phyloP scores from a whole-genome alignment of 441 rosid genomes.

The Lepidium campestre region DNA sequence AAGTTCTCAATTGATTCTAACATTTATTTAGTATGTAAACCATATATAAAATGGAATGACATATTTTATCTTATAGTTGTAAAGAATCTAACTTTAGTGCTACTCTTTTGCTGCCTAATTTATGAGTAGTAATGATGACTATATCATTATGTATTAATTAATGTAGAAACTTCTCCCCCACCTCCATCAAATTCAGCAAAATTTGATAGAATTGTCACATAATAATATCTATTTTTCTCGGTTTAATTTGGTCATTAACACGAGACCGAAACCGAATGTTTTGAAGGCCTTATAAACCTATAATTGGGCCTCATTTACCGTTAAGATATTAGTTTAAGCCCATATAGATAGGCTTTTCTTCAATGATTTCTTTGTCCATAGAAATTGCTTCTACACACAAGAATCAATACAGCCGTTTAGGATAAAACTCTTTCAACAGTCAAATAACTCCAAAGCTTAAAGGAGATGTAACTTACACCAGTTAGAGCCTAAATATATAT shows the following conservation, averaged over 20 bases:
- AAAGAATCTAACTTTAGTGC: not conserved
- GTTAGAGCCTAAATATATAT: not conserved
- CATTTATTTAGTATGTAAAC: no score
- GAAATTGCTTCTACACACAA: not conserved
- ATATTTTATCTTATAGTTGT: no score
- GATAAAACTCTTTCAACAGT: not conserved
- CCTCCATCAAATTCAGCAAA: not conserved
- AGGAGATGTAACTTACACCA: not conserved
- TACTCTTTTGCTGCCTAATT: conserved; percentile 2
- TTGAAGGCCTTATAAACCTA: not conserved
- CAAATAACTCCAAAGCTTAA: not conserved
- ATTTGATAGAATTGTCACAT: not conserved
- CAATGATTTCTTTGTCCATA: not conserved
- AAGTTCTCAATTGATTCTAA: no score
- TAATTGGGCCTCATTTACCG: not conserved
- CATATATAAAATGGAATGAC: no score
- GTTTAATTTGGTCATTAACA: not conserved
- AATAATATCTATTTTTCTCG: not conserved
- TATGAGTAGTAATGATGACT: conserved; percentile 25
- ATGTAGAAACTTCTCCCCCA: not conserved
- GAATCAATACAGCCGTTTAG: not conserved
- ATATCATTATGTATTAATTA: not conserved
- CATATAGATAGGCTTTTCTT: not conserved
- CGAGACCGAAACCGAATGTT: not conserved
- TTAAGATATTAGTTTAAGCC: not conserved